Conservation (phyloP, 139 green algal species). For the Coccomyxa sp. region DNA sequence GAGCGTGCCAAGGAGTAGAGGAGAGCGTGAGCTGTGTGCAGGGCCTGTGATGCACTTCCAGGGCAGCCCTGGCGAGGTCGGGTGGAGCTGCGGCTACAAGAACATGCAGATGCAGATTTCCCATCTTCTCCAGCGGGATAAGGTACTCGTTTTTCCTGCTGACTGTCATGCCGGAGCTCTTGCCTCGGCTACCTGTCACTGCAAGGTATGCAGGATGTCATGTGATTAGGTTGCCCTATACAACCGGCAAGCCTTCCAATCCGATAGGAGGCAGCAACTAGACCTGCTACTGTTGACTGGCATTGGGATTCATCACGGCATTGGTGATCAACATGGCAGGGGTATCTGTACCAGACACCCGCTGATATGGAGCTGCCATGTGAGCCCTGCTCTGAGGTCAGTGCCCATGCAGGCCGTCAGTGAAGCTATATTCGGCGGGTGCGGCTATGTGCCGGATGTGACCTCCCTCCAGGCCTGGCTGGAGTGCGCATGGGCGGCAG, state of each 20-base stretch:
- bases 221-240: no score
- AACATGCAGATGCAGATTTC: conserved; percentile 51
- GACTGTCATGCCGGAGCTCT: no score
- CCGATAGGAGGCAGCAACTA: no score
- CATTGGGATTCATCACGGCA: no score
- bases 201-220: no score
- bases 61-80: conserved; percentile 16
- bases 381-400: not conserved
- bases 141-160: not conserved
- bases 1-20: not conserved
- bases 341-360: no score
- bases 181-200: no score
- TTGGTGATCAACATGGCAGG: no score
- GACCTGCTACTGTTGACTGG: no score
- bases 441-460: conserved; percentile 61
- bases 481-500: conserved; percentile 40
- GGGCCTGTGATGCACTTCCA: conserved; percentile 21
- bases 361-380: no score
- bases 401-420: not conserved
- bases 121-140: conserved; percentile 26
- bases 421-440: conserved; percentile 29
- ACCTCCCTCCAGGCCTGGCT: conserved; percentile 64
- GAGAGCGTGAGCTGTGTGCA: not conserved
- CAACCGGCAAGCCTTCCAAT: no score
- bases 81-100: conserved; percentile 48